These are phyloP conservation scores for Tetrahymena elliotti DNA, from an alignment of 73 alveolate species.

Conservation along the genomic window DNA sequence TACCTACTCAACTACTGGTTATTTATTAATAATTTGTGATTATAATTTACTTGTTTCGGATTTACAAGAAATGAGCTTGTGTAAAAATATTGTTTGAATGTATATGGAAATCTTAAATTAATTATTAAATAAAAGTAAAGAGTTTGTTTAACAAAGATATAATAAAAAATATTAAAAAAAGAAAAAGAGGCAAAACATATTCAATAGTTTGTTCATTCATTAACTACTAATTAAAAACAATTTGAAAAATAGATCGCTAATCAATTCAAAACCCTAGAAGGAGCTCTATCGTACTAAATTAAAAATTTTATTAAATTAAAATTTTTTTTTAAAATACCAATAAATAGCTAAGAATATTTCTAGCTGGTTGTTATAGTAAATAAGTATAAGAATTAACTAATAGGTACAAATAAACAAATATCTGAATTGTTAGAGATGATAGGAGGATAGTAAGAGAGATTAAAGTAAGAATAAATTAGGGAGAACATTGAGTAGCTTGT, in stretches of 20 bases:
- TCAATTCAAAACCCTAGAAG: not conserved
- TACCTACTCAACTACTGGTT: no score
- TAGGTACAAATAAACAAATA: not conserved
- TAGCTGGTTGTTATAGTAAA: not conserved
- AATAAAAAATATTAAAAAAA: not conserved
- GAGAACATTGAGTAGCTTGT: not conserved
- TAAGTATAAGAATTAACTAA: not conserved
- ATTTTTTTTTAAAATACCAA: not conserved
- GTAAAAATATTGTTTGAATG: not conserved
- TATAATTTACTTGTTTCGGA: not conserved
- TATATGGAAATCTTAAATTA: not conserved
- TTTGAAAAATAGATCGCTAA: not conserved
- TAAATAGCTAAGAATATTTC: not conserved
- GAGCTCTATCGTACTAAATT: not conserved
- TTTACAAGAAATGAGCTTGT: not conserved
- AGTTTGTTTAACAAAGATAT: not conserved
- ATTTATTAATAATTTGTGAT: no score
- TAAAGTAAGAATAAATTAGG: not conserved
- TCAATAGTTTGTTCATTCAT: not conserved
- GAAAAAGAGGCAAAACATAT: not conserved
- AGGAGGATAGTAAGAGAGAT: not conserved
- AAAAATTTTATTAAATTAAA: not conserved
- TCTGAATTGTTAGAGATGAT: not conserved
- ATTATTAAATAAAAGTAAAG: not conserved
- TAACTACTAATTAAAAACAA: not conserved